Conservation (phyloP, 23 red algal genomes). For the Gracilaria caudata region DNA sequence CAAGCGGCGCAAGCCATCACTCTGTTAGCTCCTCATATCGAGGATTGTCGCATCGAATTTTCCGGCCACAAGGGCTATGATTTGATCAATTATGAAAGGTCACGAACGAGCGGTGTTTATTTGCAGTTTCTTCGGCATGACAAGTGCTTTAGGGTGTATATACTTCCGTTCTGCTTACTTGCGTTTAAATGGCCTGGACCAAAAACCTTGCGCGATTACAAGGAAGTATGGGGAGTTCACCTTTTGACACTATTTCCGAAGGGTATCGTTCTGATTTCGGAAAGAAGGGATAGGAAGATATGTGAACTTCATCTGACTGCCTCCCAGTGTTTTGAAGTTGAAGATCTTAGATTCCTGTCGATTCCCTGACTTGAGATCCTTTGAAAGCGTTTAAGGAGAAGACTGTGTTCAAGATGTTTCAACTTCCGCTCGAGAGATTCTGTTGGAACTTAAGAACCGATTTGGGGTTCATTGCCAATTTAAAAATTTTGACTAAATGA, state of each 20-base stretch:
- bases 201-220: background rate
- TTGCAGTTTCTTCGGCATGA: background rate
- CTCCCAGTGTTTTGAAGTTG: background rate
- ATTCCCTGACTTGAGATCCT: background rate
- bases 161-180: background rate
- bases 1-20: background rate
- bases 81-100: background rate
- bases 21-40: background rate
- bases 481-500: too few relatives aligned
- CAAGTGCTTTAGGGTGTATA: background rate
- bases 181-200: slow-evolving; percentile 2
- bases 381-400: background rate
- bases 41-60: background rate
- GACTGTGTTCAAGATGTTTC: background rate
- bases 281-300: background rate
- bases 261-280: background rate
- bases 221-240: background rate
- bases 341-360: background rate
- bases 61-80: background rate
- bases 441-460: too few relatives aligned
- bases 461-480: too few relatives aligned
- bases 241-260: background rate
- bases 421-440: too few relatives aligned
- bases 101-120: background rate
- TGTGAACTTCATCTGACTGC: background rate